Percentiles rank a stretch among this genome's conserved stretches.
phyloP scores from a whole-genome alignment of 176 grass and related monocot species.

The Oryza punctata region DNA sequence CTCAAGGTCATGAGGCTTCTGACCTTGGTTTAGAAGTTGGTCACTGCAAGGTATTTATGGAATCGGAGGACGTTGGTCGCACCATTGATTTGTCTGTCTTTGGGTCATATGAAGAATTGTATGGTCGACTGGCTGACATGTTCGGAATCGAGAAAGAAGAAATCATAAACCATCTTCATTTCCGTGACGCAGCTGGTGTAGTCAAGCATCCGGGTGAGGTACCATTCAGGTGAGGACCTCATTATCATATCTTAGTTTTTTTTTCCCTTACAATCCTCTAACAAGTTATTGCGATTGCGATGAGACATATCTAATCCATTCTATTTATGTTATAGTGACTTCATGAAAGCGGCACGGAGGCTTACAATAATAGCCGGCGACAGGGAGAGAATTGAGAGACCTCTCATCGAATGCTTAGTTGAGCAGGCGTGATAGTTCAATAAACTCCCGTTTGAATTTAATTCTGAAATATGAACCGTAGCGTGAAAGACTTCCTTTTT shows the following conservation, averaged over 20 bases:
- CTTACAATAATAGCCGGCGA: conserved; percentile 55
- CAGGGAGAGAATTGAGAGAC: conserved; percentile 37
- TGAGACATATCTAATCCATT: conserved; percentile 8
- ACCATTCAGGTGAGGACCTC: conserved; percentile 67
- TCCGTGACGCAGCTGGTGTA: conserved; percentile 60
- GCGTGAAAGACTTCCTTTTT: neutral
- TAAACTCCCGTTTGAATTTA: neutral
- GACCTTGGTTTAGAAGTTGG: conserved; percentile 57
- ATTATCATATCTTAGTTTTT: neutral
- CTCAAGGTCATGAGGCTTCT: conserved; percentile 35
- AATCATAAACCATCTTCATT: conserved; percentile 64
- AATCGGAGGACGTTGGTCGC: conserved; percentile 79
- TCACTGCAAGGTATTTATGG: conserved; percentile 72
- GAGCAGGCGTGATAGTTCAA: conserved; percentile 33
- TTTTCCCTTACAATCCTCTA: neutral
- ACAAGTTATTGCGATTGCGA: neutral
- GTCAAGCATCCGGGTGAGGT: conserved; percentile 67
- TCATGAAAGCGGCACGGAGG: conserved; percentile 77
- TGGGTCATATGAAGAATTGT: conserved; percentile 72
- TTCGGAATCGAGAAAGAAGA: conserved; percentile 73
- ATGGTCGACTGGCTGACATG: conserved; percentile 67
- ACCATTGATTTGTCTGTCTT: conserved; percentile 70
- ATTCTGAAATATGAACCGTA: conserved; percentile 20
- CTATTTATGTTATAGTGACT: conserved; percentile 47
- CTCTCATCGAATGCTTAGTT: conserved; percentile 45